A percentile compares a stretch with the other conserved stretches of the same genome.
phyloP scores from a whole-genome alignment of 768 basidiomycete species.

The Boletus vermiculosoides region DNA sequence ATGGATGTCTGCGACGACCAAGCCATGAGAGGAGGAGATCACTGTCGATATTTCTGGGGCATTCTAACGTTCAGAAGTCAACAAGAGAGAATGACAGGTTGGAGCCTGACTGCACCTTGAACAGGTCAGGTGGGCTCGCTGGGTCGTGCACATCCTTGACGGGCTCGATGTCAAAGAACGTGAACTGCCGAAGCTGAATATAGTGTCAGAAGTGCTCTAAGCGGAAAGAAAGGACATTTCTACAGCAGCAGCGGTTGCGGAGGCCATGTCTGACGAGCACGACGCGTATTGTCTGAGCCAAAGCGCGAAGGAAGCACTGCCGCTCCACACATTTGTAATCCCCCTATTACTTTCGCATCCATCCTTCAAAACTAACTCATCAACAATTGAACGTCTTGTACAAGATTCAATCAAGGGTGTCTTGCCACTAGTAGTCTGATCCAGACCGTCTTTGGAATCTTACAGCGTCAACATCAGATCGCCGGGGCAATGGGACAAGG shows the following conservation, averaged over 20 bases:
- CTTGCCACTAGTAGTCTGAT: neutral
- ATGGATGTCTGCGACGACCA: slow-evolving; percentile 83
- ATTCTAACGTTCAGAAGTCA: slow-evolving; percentile 36
- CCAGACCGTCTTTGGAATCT: neutral
- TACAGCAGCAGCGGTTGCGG: slow-evolving; percentile 23
- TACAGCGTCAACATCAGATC: neutral
- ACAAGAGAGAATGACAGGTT: neutral
- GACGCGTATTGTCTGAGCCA: neutral
- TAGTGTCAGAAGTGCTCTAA: slow-evolving; percentile 7
- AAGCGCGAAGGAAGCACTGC: neutral
- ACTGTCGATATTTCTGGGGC: slow-evolving; percentile 75
- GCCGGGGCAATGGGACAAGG: neutral
- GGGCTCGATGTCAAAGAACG: slow-evolving; percentile 79
- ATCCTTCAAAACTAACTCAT: neutral
- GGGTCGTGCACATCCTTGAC: slow-evolving; percentile 82
- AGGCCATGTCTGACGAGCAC: slow-evolving; percentile 10
- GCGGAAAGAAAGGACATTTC: neutral
- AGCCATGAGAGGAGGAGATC: slow-evolving; percentile 58
- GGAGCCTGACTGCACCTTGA: slow-evolving; percentile 52
- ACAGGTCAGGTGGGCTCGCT: slow-evolving; percentile 68
- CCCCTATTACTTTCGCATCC: neutral
- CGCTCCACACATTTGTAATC: neutral
- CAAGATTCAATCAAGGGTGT: too few relatives aligned
- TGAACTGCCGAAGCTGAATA: slow-evolving; percentile 80
- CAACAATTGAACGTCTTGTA: neutral